Evolutionary conservation across 2,329 filamentous ascomycete genomes (phyloP).

Genomic region (Remersonia thermophila): DNA sequence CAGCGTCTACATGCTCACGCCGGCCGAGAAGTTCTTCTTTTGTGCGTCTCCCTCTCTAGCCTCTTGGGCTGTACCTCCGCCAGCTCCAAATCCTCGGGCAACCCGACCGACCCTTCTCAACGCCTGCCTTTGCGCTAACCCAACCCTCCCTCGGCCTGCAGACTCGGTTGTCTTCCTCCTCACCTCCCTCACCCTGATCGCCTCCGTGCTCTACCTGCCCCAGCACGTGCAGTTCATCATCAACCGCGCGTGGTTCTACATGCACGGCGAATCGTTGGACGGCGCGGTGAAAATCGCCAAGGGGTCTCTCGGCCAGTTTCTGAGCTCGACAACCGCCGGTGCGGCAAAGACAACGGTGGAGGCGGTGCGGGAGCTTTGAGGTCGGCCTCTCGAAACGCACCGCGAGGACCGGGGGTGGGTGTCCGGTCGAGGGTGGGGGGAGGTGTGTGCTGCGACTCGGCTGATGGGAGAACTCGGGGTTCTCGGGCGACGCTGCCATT

Average conservation of each 20-base stretch:
- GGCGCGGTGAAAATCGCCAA: constrained; percentile 15
- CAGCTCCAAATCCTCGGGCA: not conserved
- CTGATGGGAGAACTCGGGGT: too few species aligned
- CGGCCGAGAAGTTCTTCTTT: constrained; percentile 92
- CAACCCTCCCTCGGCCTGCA: constrained; percentile 24
- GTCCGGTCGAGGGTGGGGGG: too few species aligned
- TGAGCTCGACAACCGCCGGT: constrained; percentile 24
- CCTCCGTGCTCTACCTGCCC: constrained; percentile 82
- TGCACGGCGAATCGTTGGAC: constrained; percentile 67
- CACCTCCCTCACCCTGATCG: constrained; percentile 73
- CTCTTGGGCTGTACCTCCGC: not conserved
- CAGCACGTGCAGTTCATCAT: constrained; percentile 76
- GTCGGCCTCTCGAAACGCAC: too few species aligned
- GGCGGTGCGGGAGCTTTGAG: constrained; percentile 27
- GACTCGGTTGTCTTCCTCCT: constrained; percentile 89
- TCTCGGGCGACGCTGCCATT: too few species aligned
- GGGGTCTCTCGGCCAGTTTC: not conserved
- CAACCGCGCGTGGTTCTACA: constrained; percentile 87
- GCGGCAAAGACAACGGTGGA: constrained; percentile 17
- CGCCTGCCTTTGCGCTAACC: too few species aligned
- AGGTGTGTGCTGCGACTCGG: too few species aligned
- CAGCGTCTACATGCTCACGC: constrained; percentile 92
- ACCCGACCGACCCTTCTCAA: too few species aligned
- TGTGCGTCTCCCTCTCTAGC: constrained; percentile 49
- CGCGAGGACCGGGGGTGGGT: too few species aligned